Evolutionary conservation across 164 flowering plant species (phyloP), one percentile per base, ranked within the genome.

Genomic region (Chimonanthus praecox): DNA sequence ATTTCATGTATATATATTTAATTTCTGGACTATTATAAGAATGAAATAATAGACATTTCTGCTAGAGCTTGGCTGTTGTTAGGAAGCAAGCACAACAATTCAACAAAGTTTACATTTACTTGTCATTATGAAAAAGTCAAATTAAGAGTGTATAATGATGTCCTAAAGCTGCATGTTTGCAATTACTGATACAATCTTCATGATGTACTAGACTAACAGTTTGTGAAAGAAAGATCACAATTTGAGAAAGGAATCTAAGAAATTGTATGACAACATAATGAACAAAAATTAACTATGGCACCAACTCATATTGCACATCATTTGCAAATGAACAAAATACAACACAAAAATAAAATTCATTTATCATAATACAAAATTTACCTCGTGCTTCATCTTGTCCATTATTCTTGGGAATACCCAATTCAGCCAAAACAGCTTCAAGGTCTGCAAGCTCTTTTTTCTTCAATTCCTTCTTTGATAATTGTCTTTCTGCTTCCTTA

Each of bases 391-490:
- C 85, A 72, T 82, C 87, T 82, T 78, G 84, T 67, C 76, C 84
- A 82, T 78, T 77, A 46, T 83, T 84, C 33, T 81, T 78, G 63
- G 81, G 10, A 51, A 84, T 77, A 49, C 94, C 98, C 63, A 92
- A 74, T 75, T 92, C 94, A 76, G 94, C 96, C 64, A 92, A 85
- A 73, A 91, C 85, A 71, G 96, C 98, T 4, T 91, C 94, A 73
- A 92, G 94, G 67, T 92, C 98, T 62, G 83, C 98, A 74, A 92
- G 92, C 74, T 80, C 98, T 82, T 92, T 92, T 51, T 92, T 92
- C 84, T 86, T 93, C 84, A 85, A 58, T 77, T 93, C 98, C 81
- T 93, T 93, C 89, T 93, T 93, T 18, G 98, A 91, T 66, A 93
- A 92, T 83, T 93, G 98, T 76, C 91, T 89, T 73, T 91, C 98